phyloP scores from a whole-genome alignment of 805 yeast genomes.

The Wickerhamomyces bovis region DNA sequence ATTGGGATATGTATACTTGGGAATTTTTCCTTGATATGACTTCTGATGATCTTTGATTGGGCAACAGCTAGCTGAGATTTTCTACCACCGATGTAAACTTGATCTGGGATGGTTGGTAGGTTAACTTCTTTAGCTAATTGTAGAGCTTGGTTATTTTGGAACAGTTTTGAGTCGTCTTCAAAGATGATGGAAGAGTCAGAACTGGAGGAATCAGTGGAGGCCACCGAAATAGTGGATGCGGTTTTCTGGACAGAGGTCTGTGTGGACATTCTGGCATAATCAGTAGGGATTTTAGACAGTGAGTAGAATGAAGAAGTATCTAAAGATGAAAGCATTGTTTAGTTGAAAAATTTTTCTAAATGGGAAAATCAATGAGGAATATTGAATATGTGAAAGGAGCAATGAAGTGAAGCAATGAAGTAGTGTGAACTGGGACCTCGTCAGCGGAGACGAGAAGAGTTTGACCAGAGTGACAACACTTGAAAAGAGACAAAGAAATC shows the following conservation, averaged over 20 bases:
- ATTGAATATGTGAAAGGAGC: no score
- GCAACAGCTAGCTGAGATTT: conserved; percentile 81
- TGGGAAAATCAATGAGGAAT: not conserved
- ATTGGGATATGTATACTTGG: conserved; percentile 71
- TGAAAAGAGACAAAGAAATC: no score
- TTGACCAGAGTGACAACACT: no score
- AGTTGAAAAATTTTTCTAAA: not conserved
- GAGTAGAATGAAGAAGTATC: conserved; percentile 4
- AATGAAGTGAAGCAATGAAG: no score
- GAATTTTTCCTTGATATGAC: conserved; percentile 47
- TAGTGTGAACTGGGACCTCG: no score
- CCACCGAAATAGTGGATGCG: not conserved
- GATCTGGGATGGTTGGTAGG: conserved; percentile 22
- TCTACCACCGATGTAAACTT: conserved; percentile 71
- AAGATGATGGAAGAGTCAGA: conserved; percentile 19
- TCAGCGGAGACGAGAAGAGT: no score
- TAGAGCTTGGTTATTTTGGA: conserved; percentile 3
- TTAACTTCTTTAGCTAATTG: conserved; percentile 8
- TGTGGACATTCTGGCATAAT: conserved; percentile 7
- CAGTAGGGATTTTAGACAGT: conserved; percentile 4
- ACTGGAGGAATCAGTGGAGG: conserved; percentile 4
- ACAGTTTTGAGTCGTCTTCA: conserved; percentile 14
- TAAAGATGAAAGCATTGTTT: conserved; percentile 9
- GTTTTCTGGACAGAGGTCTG: not conserved
- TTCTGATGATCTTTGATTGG: conserved; percentile 74